Percentiles rank a stretch among this genome's conserved stretches.
Conservation (phyloP, 1,284 basidiomycete species). For the Neotropicomus parvogracilis region DNA sequence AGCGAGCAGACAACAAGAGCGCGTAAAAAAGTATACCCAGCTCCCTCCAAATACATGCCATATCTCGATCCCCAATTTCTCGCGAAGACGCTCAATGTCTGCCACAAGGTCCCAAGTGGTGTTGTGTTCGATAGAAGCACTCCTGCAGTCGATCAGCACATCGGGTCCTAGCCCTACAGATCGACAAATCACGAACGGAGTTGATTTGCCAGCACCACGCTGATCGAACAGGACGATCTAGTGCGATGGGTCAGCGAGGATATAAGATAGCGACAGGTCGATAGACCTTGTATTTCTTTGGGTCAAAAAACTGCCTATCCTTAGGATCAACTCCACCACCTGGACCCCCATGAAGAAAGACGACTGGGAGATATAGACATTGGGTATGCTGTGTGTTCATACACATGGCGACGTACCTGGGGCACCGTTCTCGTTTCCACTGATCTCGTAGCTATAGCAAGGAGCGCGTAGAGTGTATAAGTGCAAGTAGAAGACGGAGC, state of each 20-base stretch:
- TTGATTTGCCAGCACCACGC: constrained; percentile 82
- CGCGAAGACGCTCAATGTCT: constrained; percentile 82
- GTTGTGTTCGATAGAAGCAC: constrained; percentile 78
- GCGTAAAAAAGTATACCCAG: constrained; percentile 53
- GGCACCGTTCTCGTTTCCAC: constrained; percentile 70
- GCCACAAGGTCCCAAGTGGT: constrained; percentile 94
- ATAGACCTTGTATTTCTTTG: constrained; percentile 73
- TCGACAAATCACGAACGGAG: constrained; percentile 51
- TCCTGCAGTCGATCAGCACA: constrained; percentile 40
- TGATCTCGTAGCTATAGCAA: constrained; percentile 67
- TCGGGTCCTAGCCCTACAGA: neutral
- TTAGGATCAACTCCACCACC: constrained; percentile 63
- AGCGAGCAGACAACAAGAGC: neutral
- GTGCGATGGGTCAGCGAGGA: constrained; percentile 3
- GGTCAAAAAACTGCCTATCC: constrained; percentile 81
- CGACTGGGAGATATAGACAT: constrained; percentile 44
- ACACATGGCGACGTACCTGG: constrained; percentile 54
- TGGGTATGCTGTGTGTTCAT: neutral
- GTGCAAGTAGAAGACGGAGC: neutral
- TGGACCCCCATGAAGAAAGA: constrained; percentile 86
- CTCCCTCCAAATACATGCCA: constrained; percentile 94
- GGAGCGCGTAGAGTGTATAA: neutral
- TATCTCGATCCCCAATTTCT: constrained; percentile 71
- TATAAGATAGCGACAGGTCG: constrained; percentile 7
- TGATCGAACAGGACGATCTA: constrained; percentile 83